phyloP scores from a whole-genome alignment of 192 early-diverging fungal species.

The Coemansia sp. region DNA sequence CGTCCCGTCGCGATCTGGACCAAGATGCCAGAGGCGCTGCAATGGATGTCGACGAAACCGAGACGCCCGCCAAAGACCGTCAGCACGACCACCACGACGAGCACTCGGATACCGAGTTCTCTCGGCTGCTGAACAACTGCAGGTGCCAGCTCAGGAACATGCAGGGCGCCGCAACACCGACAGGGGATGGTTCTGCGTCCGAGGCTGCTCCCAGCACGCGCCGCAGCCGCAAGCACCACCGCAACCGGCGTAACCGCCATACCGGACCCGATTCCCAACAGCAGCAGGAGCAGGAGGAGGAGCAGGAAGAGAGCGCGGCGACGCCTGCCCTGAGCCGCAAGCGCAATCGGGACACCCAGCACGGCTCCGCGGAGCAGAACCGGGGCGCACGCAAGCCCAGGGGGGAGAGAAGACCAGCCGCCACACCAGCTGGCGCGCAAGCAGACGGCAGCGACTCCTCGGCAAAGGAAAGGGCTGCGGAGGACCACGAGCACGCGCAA shows the following conservation, averaged over 20 bases:
- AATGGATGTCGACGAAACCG: background rate
- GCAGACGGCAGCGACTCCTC: background rate
- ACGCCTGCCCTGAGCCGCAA: background rate
- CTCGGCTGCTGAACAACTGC: slow-evolving; percentile 34
- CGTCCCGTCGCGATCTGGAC: background rate
- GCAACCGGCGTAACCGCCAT: background rate
- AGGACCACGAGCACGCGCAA: background rate
- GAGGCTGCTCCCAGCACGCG: background rate
- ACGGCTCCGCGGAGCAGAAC: background rate
- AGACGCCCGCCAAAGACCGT: background rate
- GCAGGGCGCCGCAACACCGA: slow-evolving; percentile 15
- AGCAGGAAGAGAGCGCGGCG: background rate
- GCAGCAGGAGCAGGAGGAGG: no score
- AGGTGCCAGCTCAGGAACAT: slow-evolving; percentile 38
- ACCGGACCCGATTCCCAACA: no score
- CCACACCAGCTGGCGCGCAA: background rate
- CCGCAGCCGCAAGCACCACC: slow-evolving; percentile 21
- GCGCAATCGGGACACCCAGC: slow-evolving; percentile 1
- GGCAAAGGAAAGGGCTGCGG: background rate
- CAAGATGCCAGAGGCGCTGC: background rate
- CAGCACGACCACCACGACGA: slow-evolving; percentile 1
- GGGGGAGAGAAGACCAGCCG: background rate
- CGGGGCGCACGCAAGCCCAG: background rate
- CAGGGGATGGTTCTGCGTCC: background rate
- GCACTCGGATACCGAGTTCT: slow-evolving; percentile 41